phyloP scores from a whole-genome alignment of 208 protist species.

The Tritrichomonas foetus region DNA sequence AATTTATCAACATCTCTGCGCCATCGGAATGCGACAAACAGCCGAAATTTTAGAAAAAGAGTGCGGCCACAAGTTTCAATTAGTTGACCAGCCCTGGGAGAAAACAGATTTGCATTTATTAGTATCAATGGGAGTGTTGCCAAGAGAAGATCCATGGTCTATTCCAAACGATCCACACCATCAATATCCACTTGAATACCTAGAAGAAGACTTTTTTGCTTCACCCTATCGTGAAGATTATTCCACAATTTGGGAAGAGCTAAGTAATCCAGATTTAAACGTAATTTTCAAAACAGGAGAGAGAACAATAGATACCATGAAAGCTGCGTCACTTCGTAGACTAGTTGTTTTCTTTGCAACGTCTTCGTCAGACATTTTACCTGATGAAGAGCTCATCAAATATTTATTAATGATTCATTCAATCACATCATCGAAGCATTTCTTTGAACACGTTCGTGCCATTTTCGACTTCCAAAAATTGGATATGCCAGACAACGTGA shows the following conservation, averaged over 20 bases:
- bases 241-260: not conserved
- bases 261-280: not conserved
- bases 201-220: slow-evolving; percentile 3
- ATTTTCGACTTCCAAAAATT: not conserved
- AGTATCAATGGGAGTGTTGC: not conserved
- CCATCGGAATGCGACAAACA: not conserved
- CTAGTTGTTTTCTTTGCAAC: not conserved
- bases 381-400: not conserved
- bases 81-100: not conserved
- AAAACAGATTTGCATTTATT: not conserved
- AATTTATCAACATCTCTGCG: not conserved
- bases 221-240: slow-evolving; percentile 3
- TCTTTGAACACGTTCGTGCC: not conserved
- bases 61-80: not conserved
- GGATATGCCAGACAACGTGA: too few species aligned
- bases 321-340: not conserved
- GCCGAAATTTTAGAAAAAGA: not conserved
- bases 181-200: not conserved
- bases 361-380: too few species aligned
- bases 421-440: not conserved
- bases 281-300: not conserved
- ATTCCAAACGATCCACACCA: not conserved
- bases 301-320: not conserved
- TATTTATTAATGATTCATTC: not conserved
- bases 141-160: not conserved